Evolutionary conservation across 2,329 filamentous ascomycete genomes (phyloP), one percentile per base, ranked within the genome.

Genomic region (Apiospora koreana): DNA sequence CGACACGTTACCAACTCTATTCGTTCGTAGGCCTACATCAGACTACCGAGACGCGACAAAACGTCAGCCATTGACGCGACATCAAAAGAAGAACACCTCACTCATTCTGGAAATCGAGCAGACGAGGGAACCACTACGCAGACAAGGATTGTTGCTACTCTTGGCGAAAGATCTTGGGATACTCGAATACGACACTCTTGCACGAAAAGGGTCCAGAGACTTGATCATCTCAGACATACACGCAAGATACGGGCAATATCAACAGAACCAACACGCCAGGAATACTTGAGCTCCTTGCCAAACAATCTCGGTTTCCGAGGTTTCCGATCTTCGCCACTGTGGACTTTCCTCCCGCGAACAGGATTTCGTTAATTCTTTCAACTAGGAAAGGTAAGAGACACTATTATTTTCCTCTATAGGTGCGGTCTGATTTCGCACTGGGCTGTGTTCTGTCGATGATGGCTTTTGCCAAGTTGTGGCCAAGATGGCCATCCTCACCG

Each of bases 91-190:
- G 10, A 18, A 62, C 31, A 38, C 54, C 54, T 62, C 54, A 38
- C 54, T 62, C 54, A 62, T 38, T 62, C 54, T 62, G 54, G 54
- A 62, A 62, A 62, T 62, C 12, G 54, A 62, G 54, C 31, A 38
- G 7, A 38, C 54, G 31, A 62, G 31, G 54, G 31, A 38, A 62
- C 54, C 38, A 31, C 54, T 16, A 18, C 54, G 54, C 54, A 62
- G 31, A 2, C 54, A 62, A 28, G 31, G 18, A 16, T n/a, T 62
- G 31, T 62, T 62, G 31, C 38, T 62, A 62, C 8, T 38, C 18
- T n/a, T n/a, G 31, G 54, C 28, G 31, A 62, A 2, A 38, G 18
- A 28, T 62, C 28, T 21, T 38, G 31, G 54, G 9, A 38, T 38
- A 62, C 54, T 50, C 16, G 31, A 62, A 62, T 7, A 38, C 31